These are phyloP conservation scores for Apiospora kogelbergensis DNA, from an alignment of 2,329 filamentous ascomycete species.

Conservation along the genomic window DNA sequence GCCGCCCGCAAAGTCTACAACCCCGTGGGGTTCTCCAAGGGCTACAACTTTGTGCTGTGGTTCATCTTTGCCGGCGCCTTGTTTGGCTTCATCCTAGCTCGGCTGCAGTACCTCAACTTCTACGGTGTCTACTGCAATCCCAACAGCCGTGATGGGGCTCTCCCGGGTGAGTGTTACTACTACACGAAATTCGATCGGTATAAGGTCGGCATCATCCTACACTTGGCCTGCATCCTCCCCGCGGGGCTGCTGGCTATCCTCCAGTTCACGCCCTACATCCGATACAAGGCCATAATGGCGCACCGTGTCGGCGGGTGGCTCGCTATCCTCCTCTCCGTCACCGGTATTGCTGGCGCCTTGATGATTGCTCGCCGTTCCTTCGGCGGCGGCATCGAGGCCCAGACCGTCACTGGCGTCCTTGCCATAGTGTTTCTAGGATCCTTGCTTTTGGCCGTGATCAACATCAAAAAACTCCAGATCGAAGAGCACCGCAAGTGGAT, in stretches of 20 bases:
- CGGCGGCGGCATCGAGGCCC: conserved; percentile 52
- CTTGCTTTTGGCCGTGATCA: conserved; percentile 49
- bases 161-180: conserved; percentile 43
- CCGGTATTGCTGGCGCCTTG: conserved; percentile 48
- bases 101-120: conserved; percentile 49
- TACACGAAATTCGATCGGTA: conserved; percentile 28
- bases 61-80: conserved; percentile 46
- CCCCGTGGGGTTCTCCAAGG: conserved; percentile 53
- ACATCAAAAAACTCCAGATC: conserved; percentile 60
- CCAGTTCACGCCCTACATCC: conserved; percentile 49
- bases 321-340: conserved; percentile 46
- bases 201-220: conserved; percentile 43
- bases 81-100: conserved; percentile 47
- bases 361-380: conserved; percentile 53
- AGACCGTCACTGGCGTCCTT: conserved; percentile 42
- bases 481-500: conserved; percentile 65
- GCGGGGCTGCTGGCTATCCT: conserved; percentile 43
- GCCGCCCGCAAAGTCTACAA: conserved; percentile 38
- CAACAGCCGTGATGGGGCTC: conserved; percentile 20
- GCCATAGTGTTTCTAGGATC: conserved; percentile 44
- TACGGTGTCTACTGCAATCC: conserved; percentile 33
- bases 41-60: conserved; percentile 58
- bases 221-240: conserved; percentile 46
- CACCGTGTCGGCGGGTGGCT: conserved; percentile 62
- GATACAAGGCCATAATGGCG: conserved; percentile 48